These are phyloP conservation scores for Agaricus blazei DNA, from an alignment of 768 basidiomycete genomes.

Conservation along the genomic window DNA sequence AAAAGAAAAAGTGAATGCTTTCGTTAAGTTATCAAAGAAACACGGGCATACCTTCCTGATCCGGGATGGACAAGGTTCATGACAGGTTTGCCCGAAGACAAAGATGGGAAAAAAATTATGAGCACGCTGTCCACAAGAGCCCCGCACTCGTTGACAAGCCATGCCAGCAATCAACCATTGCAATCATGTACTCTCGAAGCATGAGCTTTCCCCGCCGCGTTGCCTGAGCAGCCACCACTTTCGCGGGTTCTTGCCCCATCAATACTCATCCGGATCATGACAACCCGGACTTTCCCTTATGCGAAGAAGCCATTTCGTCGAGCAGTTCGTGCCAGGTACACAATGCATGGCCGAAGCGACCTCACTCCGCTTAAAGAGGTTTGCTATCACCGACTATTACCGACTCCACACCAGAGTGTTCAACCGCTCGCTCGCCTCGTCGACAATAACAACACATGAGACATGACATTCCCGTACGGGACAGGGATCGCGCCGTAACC, in stretches of 20 bases:
- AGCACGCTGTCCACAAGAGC: neutral
- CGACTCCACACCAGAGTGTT: neutral
- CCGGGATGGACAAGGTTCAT: too few relatives aligned
- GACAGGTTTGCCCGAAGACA: constrained; percentile 1
- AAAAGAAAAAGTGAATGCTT: too few relatives aligned
- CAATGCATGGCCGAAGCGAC: neutral
- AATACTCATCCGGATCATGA: constrained; percentile 2
- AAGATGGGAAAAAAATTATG: constrained; percentile 5
- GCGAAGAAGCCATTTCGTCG: neutral
- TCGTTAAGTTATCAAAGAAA: neutral
- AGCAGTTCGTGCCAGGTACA: constrained; percentile 2
- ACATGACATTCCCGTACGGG: constrained; percentile 4
- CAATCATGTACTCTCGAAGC: constrained; percentile 11
- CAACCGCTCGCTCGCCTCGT: constrained; percentile 5
- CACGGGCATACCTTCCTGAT: neutral
- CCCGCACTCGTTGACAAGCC: neutral
- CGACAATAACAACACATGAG: neutral
- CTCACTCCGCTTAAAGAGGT: neutral
- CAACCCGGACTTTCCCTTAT: constrained; percentile 4
- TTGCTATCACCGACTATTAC: neutral
- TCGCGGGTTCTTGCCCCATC: constrained; percentile 1
- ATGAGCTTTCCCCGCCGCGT: constrained; percentile 6
- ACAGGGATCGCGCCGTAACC: neutral
- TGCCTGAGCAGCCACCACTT: neutral
- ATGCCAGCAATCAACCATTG: neutral